A percentile compares a stretch with the other conserved stretches of the same genome.
Evolutionary conservation across 768 basidiomycete genomes (phyloP).

Genomic region (Hypholoma sublateritium): DNA sequence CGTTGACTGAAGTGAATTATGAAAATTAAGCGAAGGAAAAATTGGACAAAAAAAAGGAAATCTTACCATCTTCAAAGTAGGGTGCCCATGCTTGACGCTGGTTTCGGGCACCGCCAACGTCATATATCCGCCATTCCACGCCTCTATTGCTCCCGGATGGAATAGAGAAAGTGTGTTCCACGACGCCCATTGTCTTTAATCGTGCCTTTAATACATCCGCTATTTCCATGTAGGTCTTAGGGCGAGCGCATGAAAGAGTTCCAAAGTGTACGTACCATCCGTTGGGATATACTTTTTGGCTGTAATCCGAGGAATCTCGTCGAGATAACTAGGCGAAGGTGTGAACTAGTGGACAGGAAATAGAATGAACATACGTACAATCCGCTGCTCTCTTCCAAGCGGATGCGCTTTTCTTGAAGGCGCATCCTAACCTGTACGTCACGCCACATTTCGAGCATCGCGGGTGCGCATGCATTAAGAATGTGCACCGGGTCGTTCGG

Average conservation of each 20-base stretch:
- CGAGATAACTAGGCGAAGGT: constrained; percentile 58
- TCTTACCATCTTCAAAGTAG: constrained; percentile 81
- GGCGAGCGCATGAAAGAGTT: constrained; percentile 1
- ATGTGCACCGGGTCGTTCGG: constrained; percentile 79
- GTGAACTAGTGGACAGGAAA: not conserved
- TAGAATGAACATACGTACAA: constrained; percentile 54
- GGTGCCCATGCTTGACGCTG: constrained; percentile 88
- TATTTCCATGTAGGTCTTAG: constrained; percentile 23
- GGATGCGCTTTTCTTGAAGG: constrained; percentile 62
- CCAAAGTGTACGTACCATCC: constrained; percentile 48
- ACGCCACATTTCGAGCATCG: constrained; percentile 76
- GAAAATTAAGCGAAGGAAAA: not conserved
- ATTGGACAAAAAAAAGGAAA: not conserved
- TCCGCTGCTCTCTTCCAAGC: constrained; percentile 81
- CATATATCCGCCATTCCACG: constrained; percentile 80
- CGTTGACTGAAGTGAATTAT: constrained; percentile 55
- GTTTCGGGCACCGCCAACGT: constrained; percentile 79
- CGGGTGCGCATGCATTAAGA: constrained; percentile 58
- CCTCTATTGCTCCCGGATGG: constrained; percentile 53
- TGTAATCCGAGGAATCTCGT: constrained; percentile 79
- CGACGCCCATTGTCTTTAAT: constrained; percentile 79
- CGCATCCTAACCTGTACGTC: constrained; percentile 66
- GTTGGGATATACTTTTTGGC: constrained; percentile 82
- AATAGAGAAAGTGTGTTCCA: constrained; percentile 77
- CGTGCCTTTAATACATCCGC: constrained; percentile 81